These are phyloP conservation scores for Suhomyces tanzawaensis DNA, from an alignment of 805 yeast genomes.

Conservation along the genomic window DNA sequence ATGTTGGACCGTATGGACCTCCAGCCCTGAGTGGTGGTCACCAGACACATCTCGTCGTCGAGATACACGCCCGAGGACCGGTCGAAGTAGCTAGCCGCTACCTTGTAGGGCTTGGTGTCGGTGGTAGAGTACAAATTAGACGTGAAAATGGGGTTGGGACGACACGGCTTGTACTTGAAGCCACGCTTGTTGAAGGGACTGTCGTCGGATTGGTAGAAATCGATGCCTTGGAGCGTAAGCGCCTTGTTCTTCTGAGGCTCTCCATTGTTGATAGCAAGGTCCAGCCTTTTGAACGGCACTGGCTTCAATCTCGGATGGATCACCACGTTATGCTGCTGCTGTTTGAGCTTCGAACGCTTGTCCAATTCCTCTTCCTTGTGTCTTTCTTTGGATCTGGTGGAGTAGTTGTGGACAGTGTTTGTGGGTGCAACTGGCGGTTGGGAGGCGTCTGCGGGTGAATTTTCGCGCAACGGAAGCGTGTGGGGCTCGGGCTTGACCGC, in stretches of 20 bases:
- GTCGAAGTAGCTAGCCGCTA: constrained; percentile 65
- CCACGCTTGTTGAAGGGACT: constrained; percentile 78
- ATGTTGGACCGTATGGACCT: constrained; percentile 72
- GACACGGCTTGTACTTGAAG: constrained; percentile 76
- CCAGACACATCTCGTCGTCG: constrained; percentile 31
- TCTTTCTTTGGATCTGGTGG: constrained; percentile 26
- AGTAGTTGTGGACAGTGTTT: constrained; percentile 16
- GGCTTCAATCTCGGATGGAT: constrained; percentile 38
- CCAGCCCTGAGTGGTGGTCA: constrained; percentile 74
- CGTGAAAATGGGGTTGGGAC: constrained; percentile 60
- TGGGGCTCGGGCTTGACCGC: background rate
- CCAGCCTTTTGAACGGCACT: constrained; percentile 24
- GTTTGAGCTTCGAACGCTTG: constrained; percentile 22
- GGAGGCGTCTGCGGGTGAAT: background rate
- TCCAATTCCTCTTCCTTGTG: constrained; percentile 16
- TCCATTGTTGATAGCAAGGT: constrained; percentile 6
- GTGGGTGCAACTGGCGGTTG: background rate
- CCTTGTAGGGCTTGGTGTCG: constrained; percentile 65
- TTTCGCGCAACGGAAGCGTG: background rate
- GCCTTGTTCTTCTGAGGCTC: constrained; percentile 13
- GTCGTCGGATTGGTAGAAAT: constrained; percentile 59
- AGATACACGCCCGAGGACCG: constrained; percentile 55
- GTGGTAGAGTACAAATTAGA: constrained; percentile 65
- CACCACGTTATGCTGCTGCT: constrained; percentile 27
- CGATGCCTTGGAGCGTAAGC: constrained; percentile 13